Evolutionary conservation across 805 yeast species (phyloP), one percentile per base, ranked within the genome.

Genomic region (Kodamaea sagamina): DNA sequence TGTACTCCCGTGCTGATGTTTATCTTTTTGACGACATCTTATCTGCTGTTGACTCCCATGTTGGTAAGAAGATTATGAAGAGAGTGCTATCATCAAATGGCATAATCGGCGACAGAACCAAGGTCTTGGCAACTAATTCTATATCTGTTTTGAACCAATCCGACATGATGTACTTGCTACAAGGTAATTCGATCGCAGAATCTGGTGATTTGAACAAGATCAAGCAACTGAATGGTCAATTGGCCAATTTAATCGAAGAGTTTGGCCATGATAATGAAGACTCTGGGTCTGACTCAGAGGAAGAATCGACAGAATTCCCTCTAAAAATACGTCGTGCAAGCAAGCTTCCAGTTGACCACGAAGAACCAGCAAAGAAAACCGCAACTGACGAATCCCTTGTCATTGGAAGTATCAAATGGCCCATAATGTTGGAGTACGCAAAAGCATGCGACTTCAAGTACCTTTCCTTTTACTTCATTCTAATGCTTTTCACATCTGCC

Each of bases 11-110:
- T 42, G 71, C 77, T 2, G 86, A 82, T 59, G 67, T 82, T 5
- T 75, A 77, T 46, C 56, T 83, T 29, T 51, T 83, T 42, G 89
- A 83, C 63, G 89, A 83, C 56, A 71, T 83, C 18, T 64, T 83
- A 44, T 76, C 84, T 50, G 89, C 89, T 2, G 89, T 83, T 13
- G 89, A 83, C 64, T 80, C 86, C 2, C 82, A 82, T 55, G 89
- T 83, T 39, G 80, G 84, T 35, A 74, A 68, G 47, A 74, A 72
- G 41, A 75, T 81, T 41, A 72, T 78, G 48, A 67, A 75, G 4
- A 53, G 71, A 28, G 84, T 81, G 11, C 52, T 65, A 39, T 46
- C 60, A 16, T 55, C 80, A 12, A 67, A 71, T 26, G 86, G 86
- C 18, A 50, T 82, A 10, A 61, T 82, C 39, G 63, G 66, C 6